Conservation (phyloP, 2,329 filamentous ascomycete genomes). For the Colletotrichum euphorbiae region DNA sequence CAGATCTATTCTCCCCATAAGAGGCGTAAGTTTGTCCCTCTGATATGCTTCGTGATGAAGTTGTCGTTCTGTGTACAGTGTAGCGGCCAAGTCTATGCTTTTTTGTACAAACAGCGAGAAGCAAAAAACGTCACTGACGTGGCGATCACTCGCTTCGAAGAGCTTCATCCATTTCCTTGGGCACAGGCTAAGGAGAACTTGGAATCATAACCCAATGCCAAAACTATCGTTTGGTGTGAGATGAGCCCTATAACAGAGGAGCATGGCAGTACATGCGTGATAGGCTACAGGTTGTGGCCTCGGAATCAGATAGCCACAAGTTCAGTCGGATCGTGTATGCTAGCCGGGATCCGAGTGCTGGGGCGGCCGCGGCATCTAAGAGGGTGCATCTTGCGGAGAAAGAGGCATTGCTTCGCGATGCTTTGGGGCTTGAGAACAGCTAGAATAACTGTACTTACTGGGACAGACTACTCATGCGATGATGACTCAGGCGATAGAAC, state of each 20-base stretch:
- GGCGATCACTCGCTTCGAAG: slow-evolving; percentile 43
- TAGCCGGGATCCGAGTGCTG: slow-evolving; percentile 10
- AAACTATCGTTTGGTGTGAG: slow-evolving; percentile 43
- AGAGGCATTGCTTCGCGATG: background rate
- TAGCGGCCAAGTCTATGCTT: slow-evolving; percentile 91
- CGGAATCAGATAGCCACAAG: background rate
- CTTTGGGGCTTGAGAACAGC: background rate
- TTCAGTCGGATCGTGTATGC: slow-evolving; percentile 8
- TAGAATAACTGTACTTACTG: too few relatives aligned
- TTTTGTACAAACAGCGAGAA: slow-evolving; percentile 71
- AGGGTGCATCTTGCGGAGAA: slow-evolving; percentile 24
- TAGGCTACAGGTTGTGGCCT: slow-evolving; percentile 40
- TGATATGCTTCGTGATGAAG: background rate
- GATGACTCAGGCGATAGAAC: too few relatives aligned
- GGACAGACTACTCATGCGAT: too few relatives aligned
- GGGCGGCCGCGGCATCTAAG: slow-evolving; percentile 15
- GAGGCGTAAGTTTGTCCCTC: slow-evolving; percentile 78
- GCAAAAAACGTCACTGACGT: slow-evolving; percentile 30
- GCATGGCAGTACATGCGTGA: slow-evolving; percentile 44
- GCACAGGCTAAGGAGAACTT: slow-evolving; percentile 41
- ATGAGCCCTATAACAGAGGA: slow-evolving; percentile 45
- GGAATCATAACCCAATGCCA: slow-evolving; percentile 41
- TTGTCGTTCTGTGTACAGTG: slow-evolving; percentile 93
- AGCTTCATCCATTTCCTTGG: slow-evolving; percentile 46
- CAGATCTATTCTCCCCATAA: slow-evolving; percentile 99